These are phyloP conservation scores for Quercus aquifolioides DNA, from an alignment of 306 rosid species.

Conservation along the genomic window DNA sequence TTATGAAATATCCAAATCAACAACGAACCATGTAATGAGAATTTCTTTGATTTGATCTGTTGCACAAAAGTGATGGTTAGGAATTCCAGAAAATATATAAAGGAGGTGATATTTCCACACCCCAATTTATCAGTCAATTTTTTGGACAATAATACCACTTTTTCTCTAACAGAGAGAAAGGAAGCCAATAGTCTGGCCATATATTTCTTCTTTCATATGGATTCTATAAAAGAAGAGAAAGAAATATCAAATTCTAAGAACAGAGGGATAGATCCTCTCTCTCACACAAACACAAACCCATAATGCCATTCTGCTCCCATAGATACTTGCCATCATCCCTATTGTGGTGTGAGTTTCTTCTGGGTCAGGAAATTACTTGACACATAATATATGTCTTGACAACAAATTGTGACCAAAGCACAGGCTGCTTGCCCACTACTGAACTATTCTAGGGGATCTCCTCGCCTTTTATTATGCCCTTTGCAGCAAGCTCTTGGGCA, in stretches of 20 bases:
- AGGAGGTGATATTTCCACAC: neutral
- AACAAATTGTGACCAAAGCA: too few relatives aligned
- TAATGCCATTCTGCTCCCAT: neutral
- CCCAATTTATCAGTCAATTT: neutral
- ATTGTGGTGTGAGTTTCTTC: too few relatives aligned
- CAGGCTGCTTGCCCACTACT: too few relatives aligned
- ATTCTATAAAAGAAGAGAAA: neutral
- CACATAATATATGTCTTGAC: too few relatives aligned
- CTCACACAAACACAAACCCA: neutral
- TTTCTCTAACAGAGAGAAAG: neutral
- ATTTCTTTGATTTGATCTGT: neutral
- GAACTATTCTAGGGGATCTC: too few relatives aligned
- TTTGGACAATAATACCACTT: neutral
- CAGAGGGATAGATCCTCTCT: neutral
- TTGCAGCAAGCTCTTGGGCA: too few relatives aligned
- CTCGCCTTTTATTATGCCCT: too few relatives aligned
- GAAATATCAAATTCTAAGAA: neutral
- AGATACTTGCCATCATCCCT: neutral
- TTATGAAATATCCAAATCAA: neutral
- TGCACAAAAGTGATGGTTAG: neutral
- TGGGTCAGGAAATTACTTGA: too few relatives aligned
- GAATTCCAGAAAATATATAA: neutral
- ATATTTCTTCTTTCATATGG: neutral
- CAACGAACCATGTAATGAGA: neutral
- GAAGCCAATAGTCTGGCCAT: neutral